Evolutionary conservation across 2,329 filamentous ascomycete species (phyloP).

Genomic region (Ceratocystis harringtonii): DNA sequence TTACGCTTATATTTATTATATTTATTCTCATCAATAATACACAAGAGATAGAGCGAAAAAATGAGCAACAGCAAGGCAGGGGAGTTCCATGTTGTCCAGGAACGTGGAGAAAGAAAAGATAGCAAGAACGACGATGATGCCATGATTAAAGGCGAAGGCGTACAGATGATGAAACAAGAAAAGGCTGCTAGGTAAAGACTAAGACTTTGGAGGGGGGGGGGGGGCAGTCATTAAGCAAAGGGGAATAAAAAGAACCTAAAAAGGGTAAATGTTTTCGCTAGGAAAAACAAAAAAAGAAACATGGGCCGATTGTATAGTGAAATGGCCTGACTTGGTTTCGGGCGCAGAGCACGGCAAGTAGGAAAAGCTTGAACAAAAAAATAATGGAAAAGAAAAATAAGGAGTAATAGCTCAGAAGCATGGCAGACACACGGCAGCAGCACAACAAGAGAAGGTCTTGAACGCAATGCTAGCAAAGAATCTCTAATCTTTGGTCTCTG

Average conservation of each 20-base stretch:
- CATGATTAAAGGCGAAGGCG: not conserved
- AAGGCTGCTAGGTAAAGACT: too few species aligned
- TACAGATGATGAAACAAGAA: not conserved
- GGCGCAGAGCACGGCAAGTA: not conserved
- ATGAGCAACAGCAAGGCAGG: not conserved
- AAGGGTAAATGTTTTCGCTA: constrained; percentile 1
- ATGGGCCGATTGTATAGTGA: not conserved
- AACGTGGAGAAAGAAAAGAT: not conserved
- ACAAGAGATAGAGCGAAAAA: not conserved
- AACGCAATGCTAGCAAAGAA: not conserved
- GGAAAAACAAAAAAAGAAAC: constrained; percentile 1
- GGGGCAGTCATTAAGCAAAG: not conserved
- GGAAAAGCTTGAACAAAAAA: not conserved
- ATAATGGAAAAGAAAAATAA: not conserved
- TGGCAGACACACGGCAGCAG: not conserved
- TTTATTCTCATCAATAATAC: too few species aligned
- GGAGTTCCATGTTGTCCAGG: not conserved
- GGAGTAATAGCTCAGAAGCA: not conserved
- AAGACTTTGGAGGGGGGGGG: too few species aligned
- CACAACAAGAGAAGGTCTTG: not conserved
- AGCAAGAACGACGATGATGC: not conserved
- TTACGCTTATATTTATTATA: too few species aligned
- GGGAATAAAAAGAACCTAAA: constrained; percentile 8
- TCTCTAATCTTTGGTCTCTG: too few species aligned
- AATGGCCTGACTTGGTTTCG: not conserved